Conservation (phyloP, 2,329 filamentous ascomycete genomes). For the Colletotrichum tropicicola region DNA sequence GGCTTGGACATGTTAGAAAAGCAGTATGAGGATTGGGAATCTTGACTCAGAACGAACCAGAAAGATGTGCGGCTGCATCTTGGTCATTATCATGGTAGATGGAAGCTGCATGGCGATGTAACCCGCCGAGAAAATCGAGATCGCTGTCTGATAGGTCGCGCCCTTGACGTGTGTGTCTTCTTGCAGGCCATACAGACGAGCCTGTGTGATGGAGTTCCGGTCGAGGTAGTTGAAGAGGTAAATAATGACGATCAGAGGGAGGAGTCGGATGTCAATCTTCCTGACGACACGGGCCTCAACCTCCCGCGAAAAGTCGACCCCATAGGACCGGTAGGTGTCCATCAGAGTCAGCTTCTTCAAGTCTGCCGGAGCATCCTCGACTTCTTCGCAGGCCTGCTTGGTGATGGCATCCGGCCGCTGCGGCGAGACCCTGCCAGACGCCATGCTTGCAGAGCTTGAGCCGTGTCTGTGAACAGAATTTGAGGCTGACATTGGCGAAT, state of each 20-base stretch:
- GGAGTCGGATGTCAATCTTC: slow-evolving; percentile 48
- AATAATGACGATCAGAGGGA: slow-evolving; percentile 61
- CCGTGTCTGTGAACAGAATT: no score
- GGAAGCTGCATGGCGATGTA: slow-evolving; percentile 47
- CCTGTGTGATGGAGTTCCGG: slow-evolving; percentile 12
- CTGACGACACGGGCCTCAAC: slow-evolving; percentile 41
- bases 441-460: neutral
- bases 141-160: slow-evolving; percentile 41
- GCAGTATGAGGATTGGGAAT: no score
- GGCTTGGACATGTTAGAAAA: neutral
- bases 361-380: neutral
- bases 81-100: slow-evolving; percentile 44
- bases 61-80: slow-evolving; percentile 48
- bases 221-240: slow-evolving; percentile 50
- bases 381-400: neutral
- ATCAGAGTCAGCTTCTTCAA: neutral
- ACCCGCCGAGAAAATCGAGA: slow-evolving; percentile 43
- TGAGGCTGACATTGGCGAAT: neutral
- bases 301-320: neutral
- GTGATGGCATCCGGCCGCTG: neutral
- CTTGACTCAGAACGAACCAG: slow-evolving; percentile 44
- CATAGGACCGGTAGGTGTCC: slow-evolving; percentile 5
- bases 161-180: neutral
- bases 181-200: neutral
- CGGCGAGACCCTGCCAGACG: no score